A percentile compares a stretch with the other conserved stretches of the same genome.
Evolutionary conservation across 805 yeast species (phyloP).

Genomic region (Suhomyces xylopsoci): DNA sequence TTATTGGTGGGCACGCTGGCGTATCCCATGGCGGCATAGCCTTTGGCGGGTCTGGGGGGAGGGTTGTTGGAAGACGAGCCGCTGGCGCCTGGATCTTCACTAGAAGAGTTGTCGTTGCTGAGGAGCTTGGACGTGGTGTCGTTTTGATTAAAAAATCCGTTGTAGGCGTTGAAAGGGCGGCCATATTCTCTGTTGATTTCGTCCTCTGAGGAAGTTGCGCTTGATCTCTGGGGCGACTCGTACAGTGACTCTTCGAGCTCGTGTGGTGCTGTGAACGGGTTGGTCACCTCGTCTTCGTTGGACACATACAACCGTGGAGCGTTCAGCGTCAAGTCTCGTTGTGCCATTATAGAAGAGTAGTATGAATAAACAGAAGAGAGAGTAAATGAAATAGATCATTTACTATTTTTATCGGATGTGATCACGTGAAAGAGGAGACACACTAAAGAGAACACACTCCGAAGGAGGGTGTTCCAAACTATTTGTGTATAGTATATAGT

Average conservation of each 20-base stretch:
- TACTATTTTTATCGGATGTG: not conserved
- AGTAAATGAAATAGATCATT: not conserved
- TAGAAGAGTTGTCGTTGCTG: slow-evolving; percentile 16
- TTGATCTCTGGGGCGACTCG: slow-evolving; percentile 9
- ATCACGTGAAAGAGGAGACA: not conserved
- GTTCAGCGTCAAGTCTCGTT: slow-evolving; percentile 34
- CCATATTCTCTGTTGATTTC: slow-evolving; percentile 24
- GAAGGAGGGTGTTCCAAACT: no score
- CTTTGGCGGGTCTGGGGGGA: not conserved
- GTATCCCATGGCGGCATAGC: slow-evolving; percentile 4
- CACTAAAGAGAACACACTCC: no score
- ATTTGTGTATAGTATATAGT: no score
- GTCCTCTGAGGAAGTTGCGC: slow-evolving; percentile 11
- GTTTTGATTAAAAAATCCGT: slow-evolving; percentile 41
- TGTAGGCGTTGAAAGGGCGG: slow-evolving; percentile 39
- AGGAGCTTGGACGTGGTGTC: slow-evolving; percentile 36
- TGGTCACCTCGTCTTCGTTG: slow-evolving; percentile 5
- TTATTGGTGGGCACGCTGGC: slow-evolving; percentile 9
- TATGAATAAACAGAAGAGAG: not conserved
- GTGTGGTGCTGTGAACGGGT: slow-evolving; percentile 11
- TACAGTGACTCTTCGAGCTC: slow-evolving; percentile 8
- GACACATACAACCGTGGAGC: slow-evolving; percentile 11
- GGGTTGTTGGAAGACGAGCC: not conserved
- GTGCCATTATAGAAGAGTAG: slow-evolving; percentile 11
- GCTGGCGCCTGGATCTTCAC: slow-evolving; percentile 7